Evolutionary conservation across 345 rosid genomes (phyloP).

Genomic region (Pistacia vera): DNA sequence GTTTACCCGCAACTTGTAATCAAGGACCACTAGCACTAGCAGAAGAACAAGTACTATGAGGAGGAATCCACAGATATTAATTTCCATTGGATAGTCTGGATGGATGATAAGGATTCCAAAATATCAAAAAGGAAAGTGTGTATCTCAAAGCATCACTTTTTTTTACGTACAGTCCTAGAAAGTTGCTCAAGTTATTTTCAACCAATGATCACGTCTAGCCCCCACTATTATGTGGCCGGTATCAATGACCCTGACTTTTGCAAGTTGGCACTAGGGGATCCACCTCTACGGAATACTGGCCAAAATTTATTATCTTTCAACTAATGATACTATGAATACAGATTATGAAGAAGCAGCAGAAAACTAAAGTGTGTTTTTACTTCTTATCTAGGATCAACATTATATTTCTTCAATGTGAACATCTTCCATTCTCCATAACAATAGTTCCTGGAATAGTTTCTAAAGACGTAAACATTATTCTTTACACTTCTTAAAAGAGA

Average conservation of each 20-base stretch:
- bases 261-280: conserved; percentile 40
- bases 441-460: too few relatives aligned
- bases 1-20: conserved; percentile 43
- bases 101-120: conserved; percentile 46
- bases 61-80: conserved; percentile 39
- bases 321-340: not conserved
- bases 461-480: too few relatives aligned
- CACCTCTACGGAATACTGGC: not conserved
- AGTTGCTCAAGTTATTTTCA: conserved; percentile 49
- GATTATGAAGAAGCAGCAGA: not conserved
- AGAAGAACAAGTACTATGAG: conserved; percentile 26
- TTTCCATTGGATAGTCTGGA: conserved; percentile 26
- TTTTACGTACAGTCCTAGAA: conserved; percentile 41
- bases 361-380: not conserved
- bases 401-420: too few relatives aligned
- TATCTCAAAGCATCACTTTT: conserved; percentile 31
- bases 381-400: not conserved
- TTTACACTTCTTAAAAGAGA: conserved; percentile 5
- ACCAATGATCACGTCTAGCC: conserved; percentile 56
- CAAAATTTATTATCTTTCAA: not conserved
- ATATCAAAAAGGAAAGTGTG: conserved; percentile 13
- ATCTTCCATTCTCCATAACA: too few relatives aligned
- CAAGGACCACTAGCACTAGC: conserved; percentile 40
- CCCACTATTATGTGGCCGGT: conserved; percentile 39
- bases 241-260: conserved; percentile 35